Base-by-base conservation (phyloP, 768 basidiomycete genomes). In the Leccinum rimulosum region DNA sequence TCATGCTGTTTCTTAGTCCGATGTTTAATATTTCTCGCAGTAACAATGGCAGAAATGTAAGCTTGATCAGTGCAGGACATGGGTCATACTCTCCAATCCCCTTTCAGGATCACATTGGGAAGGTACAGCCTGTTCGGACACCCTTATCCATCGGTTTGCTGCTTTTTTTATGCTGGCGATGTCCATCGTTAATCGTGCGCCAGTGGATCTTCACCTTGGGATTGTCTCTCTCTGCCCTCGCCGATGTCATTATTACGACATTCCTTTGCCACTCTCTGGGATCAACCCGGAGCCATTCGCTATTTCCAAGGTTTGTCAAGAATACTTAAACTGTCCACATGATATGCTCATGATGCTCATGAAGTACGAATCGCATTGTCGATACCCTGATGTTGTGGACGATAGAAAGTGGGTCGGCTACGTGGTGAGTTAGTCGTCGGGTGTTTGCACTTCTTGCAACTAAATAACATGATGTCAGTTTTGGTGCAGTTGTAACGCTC, bases 161-260 rank as follows among this genome's bases (percentile, higher is more conserved):
- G 15, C 3, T 28, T 14, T 11, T 15, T 54, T 52, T 17, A 7
- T 25, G 4, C 9, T 30, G 6, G 33, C 11, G 12, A 25, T 12
- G 6, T 3, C 12, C 27, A 9, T 57, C 12, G 6, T 33, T 58
- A 35, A 59, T 33, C 31, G 10, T 19, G 25, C 30, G 14, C 28
- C 6, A 8, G 80, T 78, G 76, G 73, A 64, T 76, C 10, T 81
- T 82, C 60, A 82, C 82, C 1, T 64, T 73, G 1, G 82, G 81
- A 9, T 67, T 83, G 2, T 65, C 74, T 1, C 71, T 83, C 2
- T 82, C 82, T 6, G 77, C 77, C 2, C 57, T 73, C 6, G 67
- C 81, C 38, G 83, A 84, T 59, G 61, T 83, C 49, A 59, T 80
- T 14, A 81, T 83, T 54, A 80, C 79, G 8, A 66, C 52, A 3